Evolutionary conservation across 805 yeast genomes (phyloP), one percentile per base, ranked within the genome.

Genomic region (Candida montana): DNA sequence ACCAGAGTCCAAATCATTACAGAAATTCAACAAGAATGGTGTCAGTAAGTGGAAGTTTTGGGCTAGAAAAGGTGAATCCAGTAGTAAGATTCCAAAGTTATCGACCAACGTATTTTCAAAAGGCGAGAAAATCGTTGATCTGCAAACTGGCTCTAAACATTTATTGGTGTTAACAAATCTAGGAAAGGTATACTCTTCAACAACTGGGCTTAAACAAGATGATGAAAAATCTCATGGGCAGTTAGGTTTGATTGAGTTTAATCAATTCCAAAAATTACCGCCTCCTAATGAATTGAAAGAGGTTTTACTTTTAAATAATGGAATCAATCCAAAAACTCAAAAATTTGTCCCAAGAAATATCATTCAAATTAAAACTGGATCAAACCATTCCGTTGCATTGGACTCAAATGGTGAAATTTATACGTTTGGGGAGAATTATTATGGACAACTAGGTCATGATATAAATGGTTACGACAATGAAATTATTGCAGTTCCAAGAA

Each of bases 341-440:
- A 52, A 50, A 42, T 39, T 52, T 16, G 48, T 34, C n/a, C 51
- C 69, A 7, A 67, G 91, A 41, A 48, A 53, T 2, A 77, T 87
- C 39, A 61, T 54, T 4, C 67, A 76, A 50, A 72, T 91, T 32
- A 86, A 93, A 1, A 68, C 85, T 44, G 97, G 98, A 9, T 69
- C 71, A 37, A 69, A 68, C 58, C 95, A 88, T 62, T 76, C 89
- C 4, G 58, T 89, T 27, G 91, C 80, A 7, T 58, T 75, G n/a
- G 91, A 86, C 51, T 52, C 67, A 2, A 54, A 67, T n/a, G 93
- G 91, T 8, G 68, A 70, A 39, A 65, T 88, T n/a, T 84, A 83
- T 77, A 74, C 88, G 2, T 90, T 93, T 77, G 99, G 99, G 19
- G 75, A 76, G 44, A 91, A 91, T 59, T 69, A 76, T 4, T 77